Evolutionary conservation across 2,329 filamentous ascomycete genomes (phyloP).

Genomic region (Bipolaris zeicola): DNA sequence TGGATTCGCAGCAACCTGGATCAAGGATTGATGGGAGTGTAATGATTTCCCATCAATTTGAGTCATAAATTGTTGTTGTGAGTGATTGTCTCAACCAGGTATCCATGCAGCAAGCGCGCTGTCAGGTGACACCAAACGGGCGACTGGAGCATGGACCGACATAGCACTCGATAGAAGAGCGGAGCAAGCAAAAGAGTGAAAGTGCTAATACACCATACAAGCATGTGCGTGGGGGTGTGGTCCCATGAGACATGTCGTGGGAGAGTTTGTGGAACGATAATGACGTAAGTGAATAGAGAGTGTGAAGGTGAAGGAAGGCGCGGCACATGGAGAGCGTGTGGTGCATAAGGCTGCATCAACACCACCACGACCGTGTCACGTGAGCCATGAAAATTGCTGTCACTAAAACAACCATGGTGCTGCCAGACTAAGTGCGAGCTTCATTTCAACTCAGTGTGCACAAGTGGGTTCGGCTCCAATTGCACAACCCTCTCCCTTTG

Average conservation of each 20-base stretch:
- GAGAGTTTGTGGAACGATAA: not conserved
- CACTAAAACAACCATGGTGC: not conserved
- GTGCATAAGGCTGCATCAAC: not conserved
- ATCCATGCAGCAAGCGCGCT: constrained; percentile 12
- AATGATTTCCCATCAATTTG: not conserved
- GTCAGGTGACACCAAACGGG: constrained; percentile 10
- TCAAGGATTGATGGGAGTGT: not conserved
- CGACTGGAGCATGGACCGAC: not conserved
- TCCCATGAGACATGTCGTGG: not conserved
- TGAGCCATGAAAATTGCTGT: not conserved
- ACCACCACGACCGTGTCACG: not conserved
- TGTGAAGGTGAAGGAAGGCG: constrained; percentile 1
- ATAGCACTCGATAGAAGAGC: not conserved
- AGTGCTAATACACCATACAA: not conserved
- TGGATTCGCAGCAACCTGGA: not conserved
- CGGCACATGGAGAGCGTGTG: not conserved
- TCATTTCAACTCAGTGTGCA: not conserved
- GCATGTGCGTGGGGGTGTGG: not conserved
- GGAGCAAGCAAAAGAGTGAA: not conserved
- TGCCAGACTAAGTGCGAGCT: not conserved
- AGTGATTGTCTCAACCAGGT: not conserved
- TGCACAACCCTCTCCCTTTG: too few relatives aligned
- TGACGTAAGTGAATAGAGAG: not conserved
- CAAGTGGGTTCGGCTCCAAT: not conserved
- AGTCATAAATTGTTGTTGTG: not conserved